Evolutionary conservation across 805 yeast genomes (phyloP), one percentile per base, ranked within the genome.

Genomic region (Lipomyces yamadae): DNA sequence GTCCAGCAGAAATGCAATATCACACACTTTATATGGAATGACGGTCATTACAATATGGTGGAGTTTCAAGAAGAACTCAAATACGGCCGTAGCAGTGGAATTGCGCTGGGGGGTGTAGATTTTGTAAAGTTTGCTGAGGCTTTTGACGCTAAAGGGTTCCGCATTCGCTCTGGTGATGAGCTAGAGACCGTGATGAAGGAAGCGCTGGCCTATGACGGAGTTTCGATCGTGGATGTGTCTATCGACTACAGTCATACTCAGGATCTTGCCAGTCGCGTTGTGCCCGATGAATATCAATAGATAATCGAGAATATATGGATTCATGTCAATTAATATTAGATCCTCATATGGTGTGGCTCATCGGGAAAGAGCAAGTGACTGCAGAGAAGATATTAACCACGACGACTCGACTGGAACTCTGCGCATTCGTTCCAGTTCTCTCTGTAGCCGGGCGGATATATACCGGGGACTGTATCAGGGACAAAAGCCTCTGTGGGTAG

Each of bases 11-110:
- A 42, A 42, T 42, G 48, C 48, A 42, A 42, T 42, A 42, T 42
- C 48, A 42, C 48, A 18, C 48, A 42, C 48, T 42, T 42, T 42
- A 42, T 42, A n/a, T 42, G 48, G 48, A 42, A 42, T 42, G 48
- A 42, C 6, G 48, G 48, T 13, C 48, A 42, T 24, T 42, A 42
- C n/a, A 42, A 42, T 42, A 42, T 42, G 48, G 48, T 42, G 24
- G 48, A 42, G 24, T 42, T 42, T n/a, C 48, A 42, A 24, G 48
- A 42, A 24, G 48, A 42, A 24, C 48, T 42, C 48, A 42, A 42
- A 42, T 42, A 42, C n/a, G 48, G 48, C 24, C 48, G 48, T 10
- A 42, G 48, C 48, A 42, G 48, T 42, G 48, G 48, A 24, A 42
- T 42, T 42, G 48, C 48, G 8, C 48, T 42, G 29, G 48, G 48